Conservation (phyloP, 2,329 filamentous ascomycete species). For the Pestalotiopsis sp. region DNA sequence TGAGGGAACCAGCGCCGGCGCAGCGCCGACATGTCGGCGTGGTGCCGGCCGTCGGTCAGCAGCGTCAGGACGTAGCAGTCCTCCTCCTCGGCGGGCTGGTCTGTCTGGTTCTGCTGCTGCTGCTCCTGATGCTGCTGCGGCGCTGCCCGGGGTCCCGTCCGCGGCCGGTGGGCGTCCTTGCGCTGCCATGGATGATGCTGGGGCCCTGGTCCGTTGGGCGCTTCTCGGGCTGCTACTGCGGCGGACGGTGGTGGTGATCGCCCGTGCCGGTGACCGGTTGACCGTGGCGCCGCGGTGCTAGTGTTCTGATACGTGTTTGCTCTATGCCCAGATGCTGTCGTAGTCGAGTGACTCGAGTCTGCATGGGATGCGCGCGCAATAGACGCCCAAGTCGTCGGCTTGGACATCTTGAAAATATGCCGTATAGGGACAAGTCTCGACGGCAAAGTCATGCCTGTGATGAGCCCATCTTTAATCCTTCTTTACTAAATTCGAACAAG, state of each 20-base stretch:
- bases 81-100: conserved; percentile 4
- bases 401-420: neutral
- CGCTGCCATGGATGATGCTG: neutral
- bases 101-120: neutral
- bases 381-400: neutral
- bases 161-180: neutral
- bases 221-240: neutral
- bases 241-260: neutral
- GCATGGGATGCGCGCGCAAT: neutral
- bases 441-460: neutral
- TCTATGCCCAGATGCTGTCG: neutral
- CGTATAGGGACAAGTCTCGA: too few relatives aligned
- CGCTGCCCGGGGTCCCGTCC: neutral
- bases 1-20: conserved; percentile 19
- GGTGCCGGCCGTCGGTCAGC: conserved; percentile 16
- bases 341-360: neutral
- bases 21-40: conserved; percentile 18
- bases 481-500: too few relatives aligned
- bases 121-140: neutral
- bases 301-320: neutral
- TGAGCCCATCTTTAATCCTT: too few relatives aligned
- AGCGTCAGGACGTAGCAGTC: conserved; percentile 21
- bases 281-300: neutral
- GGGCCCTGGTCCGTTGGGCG: neutral
- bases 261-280: neutral